Base-by-base conservation (phyloP, 768 basidiomycete genomes). In the Auriscalpium vulgare region DNA sequence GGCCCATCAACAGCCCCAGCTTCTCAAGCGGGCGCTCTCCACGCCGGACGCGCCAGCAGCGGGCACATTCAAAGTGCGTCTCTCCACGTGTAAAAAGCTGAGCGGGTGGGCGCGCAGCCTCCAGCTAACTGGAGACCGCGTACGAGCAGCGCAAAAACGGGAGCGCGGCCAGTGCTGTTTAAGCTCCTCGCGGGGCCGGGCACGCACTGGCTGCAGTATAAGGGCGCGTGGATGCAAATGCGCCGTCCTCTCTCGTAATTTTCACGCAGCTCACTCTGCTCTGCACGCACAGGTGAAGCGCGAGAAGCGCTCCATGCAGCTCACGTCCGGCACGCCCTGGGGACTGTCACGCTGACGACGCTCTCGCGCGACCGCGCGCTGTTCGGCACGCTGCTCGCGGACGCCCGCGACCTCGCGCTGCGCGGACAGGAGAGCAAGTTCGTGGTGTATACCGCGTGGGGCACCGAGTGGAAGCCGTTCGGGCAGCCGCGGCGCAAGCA, bases 111-210 rank as follows among this genome's bases (percentile, higher is more conserved):
- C 57, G 21, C 79, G 84, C 47, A 92, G 89, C 66, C 95, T 97
- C 71, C 87, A 97, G 66, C 78, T 99, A 7, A 95, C 92, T 99
- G 3, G 93, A 95, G 72, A 99, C 97, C 1, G 81, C 81, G 49
- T 84, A 92, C 56, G 88, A 95, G 69, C 85, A 94, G 59, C 82
- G 84, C 50, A 87, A 88, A 67, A 97, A 97, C 67, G 95, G 95
- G 45, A 91, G 88, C 66, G 87, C 88, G 36, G 88, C 21, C 88
- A 53, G 92, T 88, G 3, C 70, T 87, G 56, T 99, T 98, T 76
- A 88, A 82, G 61, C 80, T 98, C n/a, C 89, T 98, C 11, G 95
- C 95, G 0, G 97, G 95, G 0, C 93, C 95, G 10, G 97, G 97
- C 0, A 88, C 80, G 3, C 97, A 99, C 70, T 95, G 85, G 75